Percentiles rank a stretch among this genome's conserved stretches.
Evolutionary conservation across 1,139 yeast species (phyloP).

Genomic region (Candida sp.): DNA sequence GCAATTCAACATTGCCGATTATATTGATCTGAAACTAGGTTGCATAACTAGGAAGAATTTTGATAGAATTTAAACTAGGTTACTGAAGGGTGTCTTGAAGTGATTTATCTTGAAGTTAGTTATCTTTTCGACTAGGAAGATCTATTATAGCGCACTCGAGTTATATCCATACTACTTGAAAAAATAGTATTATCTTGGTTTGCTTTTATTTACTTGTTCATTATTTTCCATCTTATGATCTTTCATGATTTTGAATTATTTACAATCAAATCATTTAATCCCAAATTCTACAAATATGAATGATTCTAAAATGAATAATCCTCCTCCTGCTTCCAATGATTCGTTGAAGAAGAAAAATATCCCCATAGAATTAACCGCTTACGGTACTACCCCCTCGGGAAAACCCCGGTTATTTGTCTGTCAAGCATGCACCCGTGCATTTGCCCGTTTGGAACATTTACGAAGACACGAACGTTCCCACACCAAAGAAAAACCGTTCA

Average conservation of each 20-base stretch:
- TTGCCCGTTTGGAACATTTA: constrained; percentile 92
- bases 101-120: too few species aligned
- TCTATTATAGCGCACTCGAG: too few species aligned
- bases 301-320: neutral
- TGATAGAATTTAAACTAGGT: too few species aligned
- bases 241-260: neutral
- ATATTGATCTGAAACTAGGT: too few species aligned
- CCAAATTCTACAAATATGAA: neutral
- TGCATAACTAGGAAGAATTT: too few species aligned
- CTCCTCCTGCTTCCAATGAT: neutral
- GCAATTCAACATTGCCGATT: neutral
- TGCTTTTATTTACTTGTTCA: too few species aligned
- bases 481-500: constrained; percentile 95
- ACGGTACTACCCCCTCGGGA: constrained; percentile 71
- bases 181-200: too few species aligned
- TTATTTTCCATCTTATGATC: neutral
- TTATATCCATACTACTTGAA: too few species aligned
- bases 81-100: too few species aligned
- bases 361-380: constrained; percentile 43
- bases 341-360: constrained; percentile 23
- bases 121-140: neutral
- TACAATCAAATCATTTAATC: neutral
- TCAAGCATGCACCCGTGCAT: constrained; percentile 88
- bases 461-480: constrained; percentile 94
- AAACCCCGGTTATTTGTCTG: constrained; percentile 94